phyloP scores from a whole-genome alignment of 2,329 filamentous ascomycete genomes.

The Arthrobotrys conoides region DNA sequence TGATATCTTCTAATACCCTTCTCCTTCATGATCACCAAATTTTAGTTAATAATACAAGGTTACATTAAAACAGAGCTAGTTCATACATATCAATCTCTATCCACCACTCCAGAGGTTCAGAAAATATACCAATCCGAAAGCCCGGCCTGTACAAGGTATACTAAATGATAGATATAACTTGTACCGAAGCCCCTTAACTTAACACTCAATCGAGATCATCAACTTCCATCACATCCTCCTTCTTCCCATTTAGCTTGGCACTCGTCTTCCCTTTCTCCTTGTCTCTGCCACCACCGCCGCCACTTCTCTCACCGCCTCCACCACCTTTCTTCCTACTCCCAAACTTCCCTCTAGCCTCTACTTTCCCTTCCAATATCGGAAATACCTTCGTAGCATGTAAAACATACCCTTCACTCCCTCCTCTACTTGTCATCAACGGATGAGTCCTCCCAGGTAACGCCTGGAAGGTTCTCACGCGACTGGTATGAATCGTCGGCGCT shows the following conservation, averaged over 20 bases:
- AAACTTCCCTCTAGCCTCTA: conserved; percentile 80
- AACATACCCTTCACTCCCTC: conserved; percentile 90
- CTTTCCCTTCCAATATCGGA: conserved; percentile 79
- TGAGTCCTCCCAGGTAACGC: conserved; percentile 92
- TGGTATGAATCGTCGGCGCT: conserved; percentile 84
- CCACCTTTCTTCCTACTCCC: conserved; percentile 39
- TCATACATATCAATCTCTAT: conserved; percentile 2
- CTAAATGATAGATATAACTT: neutral
- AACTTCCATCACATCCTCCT: conserved; percentile 24
- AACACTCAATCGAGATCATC: conserved; percentile 6
- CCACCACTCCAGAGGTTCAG: neutral
- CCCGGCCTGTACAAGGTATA: neutral
- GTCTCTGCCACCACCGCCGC: neutral
- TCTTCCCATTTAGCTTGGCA: conserved; percentile 20
- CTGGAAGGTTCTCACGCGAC: conserved; percentile 85
- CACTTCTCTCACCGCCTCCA: conserved; percentile 7
- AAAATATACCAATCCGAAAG: neutral
- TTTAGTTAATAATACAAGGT: conserved; percentile 1
- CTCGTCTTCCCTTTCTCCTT: neutral
- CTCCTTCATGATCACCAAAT: too few relatives aligned
- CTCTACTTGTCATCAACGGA: conserved; percentile 89
- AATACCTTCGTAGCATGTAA: conserved; percentile 86
- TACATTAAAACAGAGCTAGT: neutral
- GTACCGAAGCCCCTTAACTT: neutral
- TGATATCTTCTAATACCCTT: too few relatives aligned